Base-by-base conservation (phyloP, 225 moss, liverwort and hornwort genomes). In the Pseudoscleropodium purum region DNA sequence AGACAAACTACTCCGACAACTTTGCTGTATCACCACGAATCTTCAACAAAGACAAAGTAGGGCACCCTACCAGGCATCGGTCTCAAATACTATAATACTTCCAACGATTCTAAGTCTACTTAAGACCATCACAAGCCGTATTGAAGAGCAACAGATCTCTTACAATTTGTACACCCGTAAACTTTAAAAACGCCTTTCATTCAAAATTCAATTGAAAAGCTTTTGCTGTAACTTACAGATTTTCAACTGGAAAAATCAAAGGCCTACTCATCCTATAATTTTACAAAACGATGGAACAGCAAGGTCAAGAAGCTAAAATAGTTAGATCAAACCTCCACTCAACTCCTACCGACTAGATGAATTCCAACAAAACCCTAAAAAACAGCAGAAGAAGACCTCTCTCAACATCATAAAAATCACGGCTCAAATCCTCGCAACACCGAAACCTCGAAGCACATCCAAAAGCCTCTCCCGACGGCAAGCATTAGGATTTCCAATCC, bases 281-380 rank as follows among this genome's bases (percentile, higher is more conserved):
- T 26, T 8, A 47, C 25, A 75, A 47, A 85, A 37, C 19, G 36
- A 75, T 47, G 61, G 19, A 74, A 45, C 45, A 45, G 16, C 73
- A 45, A 59, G 45, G 25, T 36, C 47, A 75, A 75, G 37, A 75
- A 75, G 75, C 25, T 18, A 60, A 47, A 43, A 34, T 1, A 47
- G 20, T 37, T 1, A 36, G 14, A 75, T 5, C 47, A 88, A 83
- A 54, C 60, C 65, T 65, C 65, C 83, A 83, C 36, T 65, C 49
- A 1, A 23, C 65, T 49, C 83, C 65, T 26, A 25, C 8, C 24
- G 18, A 62, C 31, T n/a, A 29, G 25, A 47, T 49, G 41, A 34
- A 79, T 80, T 65, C 51, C 75, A 75, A 36, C 8, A 90, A 66
- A 87, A 81, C 90, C 85, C 90, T 91, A 75, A 81, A 76, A 89